These are phyloP conservation scores for Microascus cirrosus DNA, from an alignment of 2,329 filamentous ascomycete genomes.

Conservation along the genomic window DNA sequence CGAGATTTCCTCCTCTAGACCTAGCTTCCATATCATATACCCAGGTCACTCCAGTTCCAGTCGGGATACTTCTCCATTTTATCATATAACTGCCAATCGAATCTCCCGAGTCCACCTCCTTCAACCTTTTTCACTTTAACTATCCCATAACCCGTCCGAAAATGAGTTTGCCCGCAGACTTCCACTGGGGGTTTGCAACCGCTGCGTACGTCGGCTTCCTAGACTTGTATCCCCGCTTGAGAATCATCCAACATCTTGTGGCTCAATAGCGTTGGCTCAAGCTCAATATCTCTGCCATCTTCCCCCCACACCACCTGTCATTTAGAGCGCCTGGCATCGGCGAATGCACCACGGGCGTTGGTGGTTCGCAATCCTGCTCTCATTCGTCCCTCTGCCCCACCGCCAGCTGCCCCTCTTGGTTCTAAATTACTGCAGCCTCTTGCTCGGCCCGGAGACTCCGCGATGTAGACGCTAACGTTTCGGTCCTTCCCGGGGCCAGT, in stretches of 20 bases:
- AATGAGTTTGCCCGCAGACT: conserved; percentile 54
- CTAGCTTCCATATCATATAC: neutral
- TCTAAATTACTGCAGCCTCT: neutral
- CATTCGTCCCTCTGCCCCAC: neutral
- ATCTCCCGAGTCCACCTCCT: neutral
- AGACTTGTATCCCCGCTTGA: conserved; percentile 7
- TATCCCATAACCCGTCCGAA: neutral
- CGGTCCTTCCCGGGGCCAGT: neutral
- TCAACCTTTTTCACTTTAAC: neutral
- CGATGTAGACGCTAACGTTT: neutral
- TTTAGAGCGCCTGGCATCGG: neutral
- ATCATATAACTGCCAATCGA: neutral
- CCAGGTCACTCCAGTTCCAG: neutral
- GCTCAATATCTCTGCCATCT: too few relatives aligned
- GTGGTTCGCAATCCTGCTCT: neutral
- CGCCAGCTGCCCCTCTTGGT: neutral
- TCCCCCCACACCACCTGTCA: too few relatives aligned
- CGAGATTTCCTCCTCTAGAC: neutral
- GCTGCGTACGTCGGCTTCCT: conserved; percentile 44
- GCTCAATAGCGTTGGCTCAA: too few relatives aligned
- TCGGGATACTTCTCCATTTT: neutral
- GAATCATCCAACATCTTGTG: neutral
- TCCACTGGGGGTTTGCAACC: conserved; percentile 72
- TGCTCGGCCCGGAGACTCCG: neutral
- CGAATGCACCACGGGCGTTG: too few relatives aligned